phyloP scores from a whole-genome alignment of 2,329 filamentous ascomycete genomes.

The Myriosclerotinia curreyana region DNA sequence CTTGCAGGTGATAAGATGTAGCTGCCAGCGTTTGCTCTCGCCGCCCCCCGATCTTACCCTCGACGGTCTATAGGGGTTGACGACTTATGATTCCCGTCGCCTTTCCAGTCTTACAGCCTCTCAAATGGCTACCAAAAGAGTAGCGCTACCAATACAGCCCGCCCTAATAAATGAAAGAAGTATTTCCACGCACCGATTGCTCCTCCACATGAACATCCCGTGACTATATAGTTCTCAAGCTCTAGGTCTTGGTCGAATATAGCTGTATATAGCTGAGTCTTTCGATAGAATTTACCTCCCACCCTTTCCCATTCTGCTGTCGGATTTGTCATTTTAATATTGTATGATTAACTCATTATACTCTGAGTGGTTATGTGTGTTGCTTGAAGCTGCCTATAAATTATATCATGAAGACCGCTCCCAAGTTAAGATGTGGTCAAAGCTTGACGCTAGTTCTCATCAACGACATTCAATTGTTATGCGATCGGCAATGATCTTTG shows the following conservation, averaged over 20 bases:
- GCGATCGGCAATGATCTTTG: conserved; percentile 24
- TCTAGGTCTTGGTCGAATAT: conserved; percentile 92
- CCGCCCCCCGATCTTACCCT: not conserved
- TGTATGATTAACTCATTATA: conserved; percentile 16
- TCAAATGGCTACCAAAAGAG: no score
- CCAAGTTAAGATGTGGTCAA: conserved; percentile 34
- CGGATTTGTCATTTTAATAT: conserved; percentile 37
- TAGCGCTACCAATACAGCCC: not conserved
- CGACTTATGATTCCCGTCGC: not conserved
- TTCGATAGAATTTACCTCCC: conserved; percentile 92
- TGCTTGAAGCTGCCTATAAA: conserved; percentile 20
- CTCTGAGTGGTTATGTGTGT: conserved; percentile 4
- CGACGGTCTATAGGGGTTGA: not conserved
- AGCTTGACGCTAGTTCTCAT: conserved; percentile 33
- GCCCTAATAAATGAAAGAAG: conserved; percentile 11
- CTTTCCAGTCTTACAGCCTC: not conserved
- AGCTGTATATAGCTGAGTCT: conserved; percentile 86
- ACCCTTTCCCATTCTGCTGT: conserved; percentile 87
- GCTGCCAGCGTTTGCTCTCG: not conserved
- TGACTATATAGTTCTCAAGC: conserved; percentile 89
- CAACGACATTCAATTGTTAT: conserved; percentile 14
- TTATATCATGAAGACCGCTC: conserved; percentile 9
- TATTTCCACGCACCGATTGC: conserved; percentile 69
- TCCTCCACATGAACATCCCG: conserved; percentile 88
- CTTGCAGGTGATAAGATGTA: not conserved